Percentiles rank a stretch among this genome's conserved stretches.
phyloP scores from a whole-genome alignment of 345 rosid genomes.

The Brassica rapa region DNA sequence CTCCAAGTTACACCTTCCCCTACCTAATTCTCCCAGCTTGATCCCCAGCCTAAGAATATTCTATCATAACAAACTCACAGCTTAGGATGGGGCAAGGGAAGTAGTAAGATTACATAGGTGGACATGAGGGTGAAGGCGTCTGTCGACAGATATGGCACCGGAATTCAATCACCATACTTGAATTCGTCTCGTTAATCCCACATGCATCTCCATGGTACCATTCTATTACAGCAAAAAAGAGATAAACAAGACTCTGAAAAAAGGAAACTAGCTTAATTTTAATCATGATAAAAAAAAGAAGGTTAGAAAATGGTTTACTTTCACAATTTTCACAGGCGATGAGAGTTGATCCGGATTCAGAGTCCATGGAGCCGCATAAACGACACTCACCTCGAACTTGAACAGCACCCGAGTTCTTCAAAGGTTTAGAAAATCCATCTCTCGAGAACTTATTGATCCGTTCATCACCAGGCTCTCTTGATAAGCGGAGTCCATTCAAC shows the following conservation, averaged over 20 bases:
- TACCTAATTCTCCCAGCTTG: neutral
- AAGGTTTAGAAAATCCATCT: slow-evolving; percentile 45
- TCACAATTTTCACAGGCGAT: slow-evolving; percentile 79
- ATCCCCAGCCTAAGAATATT: slow-evolving; percentile 19
- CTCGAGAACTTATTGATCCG: slow-evolving; percentile 59
- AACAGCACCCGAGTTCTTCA: slow-evolving; percentile 36
- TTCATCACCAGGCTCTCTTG: slow-evolving; percentile 68
- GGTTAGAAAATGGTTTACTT: slow-evolving; percentile 49
- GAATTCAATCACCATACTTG: slow-evolving; percentile 69
- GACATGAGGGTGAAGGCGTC: slow-evolving; percentile 62
- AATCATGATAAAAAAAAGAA: slow-evolving; percentile 1
- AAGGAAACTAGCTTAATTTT: slow-evolving; percentile 23
- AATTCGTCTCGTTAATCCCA: slow-evolving; percentile 63
- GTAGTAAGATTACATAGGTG: slow-evolving; percentile 21
- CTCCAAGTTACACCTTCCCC: slow-evolving; percentile 24
- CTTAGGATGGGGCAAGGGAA: slow-evolving; percentile 37
- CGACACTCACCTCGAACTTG: slow-evolving; percentile 61
- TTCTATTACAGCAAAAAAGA: slow-evolving; percentile 43
- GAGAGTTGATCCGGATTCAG: slow-evolving; percentile 47
- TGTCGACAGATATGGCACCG: slow-evolving; percentile 74
- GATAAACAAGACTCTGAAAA: slow-evolving; percentile 7
- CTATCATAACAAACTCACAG: slow-evolving; percentile 21
- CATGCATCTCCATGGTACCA: slow-evolving; percentile 96
- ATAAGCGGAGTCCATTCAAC: slow-evolving; percentile 80
- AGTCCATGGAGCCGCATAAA: slow-evolving; percentile 62